A percentile compares a stretch with the other conserved stretches of the same genome.
phyloP scores from a whole-genome alignment of 1,284 basidiomycete species.

The Phylloporus sp. region DNA sequence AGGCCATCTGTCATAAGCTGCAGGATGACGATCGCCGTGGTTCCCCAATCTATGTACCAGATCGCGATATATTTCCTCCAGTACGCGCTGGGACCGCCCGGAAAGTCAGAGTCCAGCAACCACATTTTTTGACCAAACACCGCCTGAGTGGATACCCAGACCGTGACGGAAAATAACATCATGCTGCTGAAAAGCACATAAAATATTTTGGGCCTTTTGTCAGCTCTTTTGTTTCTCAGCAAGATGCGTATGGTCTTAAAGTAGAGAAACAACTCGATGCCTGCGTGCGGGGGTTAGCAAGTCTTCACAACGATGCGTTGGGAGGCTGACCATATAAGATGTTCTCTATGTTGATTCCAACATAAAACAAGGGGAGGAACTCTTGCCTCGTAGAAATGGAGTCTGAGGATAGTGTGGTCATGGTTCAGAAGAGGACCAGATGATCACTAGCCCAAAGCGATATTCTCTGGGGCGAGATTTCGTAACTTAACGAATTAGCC shows the following conservation, averaged over 20 bases:
- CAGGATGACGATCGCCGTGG: slow-evolving; percentile 2
- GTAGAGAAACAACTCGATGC: slow-evolving; percentile 4
- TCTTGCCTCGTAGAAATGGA: neutral
- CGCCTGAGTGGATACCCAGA: slow-evolving; percentile 14
- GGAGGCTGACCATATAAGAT: slow-evolving; percentile 1
- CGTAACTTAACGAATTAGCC: neutral
- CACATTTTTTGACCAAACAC: slow-evolving; percentile 18
- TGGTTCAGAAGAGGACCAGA: neutral
- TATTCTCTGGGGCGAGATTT: neutral
- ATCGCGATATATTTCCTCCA: slow-evolving; percentile 1
- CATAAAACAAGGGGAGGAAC: slow-evolving; percentile 1
- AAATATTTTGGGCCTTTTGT: neutral
- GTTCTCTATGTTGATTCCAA: slow-evolving; percentile 7
- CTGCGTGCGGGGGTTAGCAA: neutral
- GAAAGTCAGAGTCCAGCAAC: slow-evolving; percentile 4
- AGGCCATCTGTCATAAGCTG: slow-evolving; percentile 23
- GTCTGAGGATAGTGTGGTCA: neutral
- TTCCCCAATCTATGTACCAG: slow-evolving; percentile 5
- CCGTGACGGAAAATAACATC: slow-evolving; percentile 5
- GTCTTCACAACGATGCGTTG: neutral
- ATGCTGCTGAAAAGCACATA: slow-evolving; percentile 2
- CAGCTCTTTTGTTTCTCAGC: neutral
- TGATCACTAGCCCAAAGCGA: neutral
- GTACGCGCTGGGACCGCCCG: neutral
- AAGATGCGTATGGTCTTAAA: slow-evolving; percentile 6